These are phyloP conservation scores for Amphicarpaea edgeworthii DNA, from an alignment of 306 rosid genomes.

Conservation along the genomic window DNA sequence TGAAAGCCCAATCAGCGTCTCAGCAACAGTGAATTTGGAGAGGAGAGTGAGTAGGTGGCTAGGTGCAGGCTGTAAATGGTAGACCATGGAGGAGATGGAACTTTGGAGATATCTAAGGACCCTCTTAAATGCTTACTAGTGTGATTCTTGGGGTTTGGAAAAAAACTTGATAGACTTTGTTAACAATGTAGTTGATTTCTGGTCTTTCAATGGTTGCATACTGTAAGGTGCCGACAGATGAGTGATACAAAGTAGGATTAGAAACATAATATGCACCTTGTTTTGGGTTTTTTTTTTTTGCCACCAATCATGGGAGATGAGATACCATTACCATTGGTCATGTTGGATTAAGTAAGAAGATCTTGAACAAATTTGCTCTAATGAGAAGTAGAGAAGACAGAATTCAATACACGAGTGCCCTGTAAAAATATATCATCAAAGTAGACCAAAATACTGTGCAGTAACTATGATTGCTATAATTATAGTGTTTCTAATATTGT, in stretches of 20 bases:
- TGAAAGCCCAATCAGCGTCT: neutral
- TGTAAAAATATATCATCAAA: too few relatives aligned
- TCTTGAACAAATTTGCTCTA: neutral
- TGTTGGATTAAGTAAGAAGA: neutral
- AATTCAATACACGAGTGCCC: neutral
- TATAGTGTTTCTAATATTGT: too few relatives aligned
- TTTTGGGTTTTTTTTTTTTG: neutral
- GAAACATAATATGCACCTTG: neutral
- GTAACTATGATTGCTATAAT: too few relatives aligned
- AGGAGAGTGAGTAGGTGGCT: neutral
- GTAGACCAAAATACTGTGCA: too few relatives aligned
- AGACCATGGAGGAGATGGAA: neutral
- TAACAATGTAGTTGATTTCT: neutral
- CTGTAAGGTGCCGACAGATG: neutral
- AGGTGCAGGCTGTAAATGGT: neutral
- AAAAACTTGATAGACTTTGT: neutral
- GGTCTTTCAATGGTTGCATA: neutral
- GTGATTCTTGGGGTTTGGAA: neutral
- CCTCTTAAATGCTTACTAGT: neutral
- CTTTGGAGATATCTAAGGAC: neutral
- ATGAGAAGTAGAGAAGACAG: neutral
- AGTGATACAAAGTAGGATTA: neutral
- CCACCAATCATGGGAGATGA: neutral
- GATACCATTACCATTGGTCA: neutral
- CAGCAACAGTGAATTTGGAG: neutral